These are phyloP conservation scores for Lumnitzera littorea DNA, from an alignment of 345 rosid species.

Conservation along the genomic window DNA sequence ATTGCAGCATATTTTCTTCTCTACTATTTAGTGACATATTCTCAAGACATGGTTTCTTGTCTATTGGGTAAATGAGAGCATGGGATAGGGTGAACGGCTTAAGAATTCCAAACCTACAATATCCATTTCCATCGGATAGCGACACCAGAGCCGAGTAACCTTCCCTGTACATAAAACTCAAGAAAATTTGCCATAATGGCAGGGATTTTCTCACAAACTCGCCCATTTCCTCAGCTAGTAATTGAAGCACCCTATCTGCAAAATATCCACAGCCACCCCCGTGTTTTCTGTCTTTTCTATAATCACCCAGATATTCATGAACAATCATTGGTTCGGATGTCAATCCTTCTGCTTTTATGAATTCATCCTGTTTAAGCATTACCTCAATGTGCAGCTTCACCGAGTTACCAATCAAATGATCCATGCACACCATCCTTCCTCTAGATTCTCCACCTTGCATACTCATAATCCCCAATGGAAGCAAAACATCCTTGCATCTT, in stretches of 20 bases:
- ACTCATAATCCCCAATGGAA: slow-evolving; percentile 15
- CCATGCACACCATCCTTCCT: slow-evolving; percentile 16
- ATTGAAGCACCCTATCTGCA: slow-evolving; percentile 49
- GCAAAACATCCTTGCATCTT: slow-evolving; percentile 8
- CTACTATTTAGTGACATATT: slow-evolving; percentile 5
- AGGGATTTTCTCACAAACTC: slow-evolving; percentile 30
- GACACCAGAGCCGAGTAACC: slow-evolving; percentile 60
- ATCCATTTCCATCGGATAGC: slow-evolving; percentile 37
- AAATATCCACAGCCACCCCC: slow-evolving; percentile 33
- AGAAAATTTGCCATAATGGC: slow-evolving; percentile 68
- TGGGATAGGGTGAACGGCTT: slow-evolving; percentile 72
- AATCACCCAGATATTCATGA: slow-evolving; percentile 23
- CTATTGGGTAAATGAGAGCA: slow-evolving; percentile 38
- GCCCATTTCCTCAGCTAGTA: slow-evolving; percentile 46
- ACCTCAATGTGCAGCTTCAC: slow-evolving; percentile 39
- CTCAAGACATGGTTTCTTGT: slow-evolving; percentile 17
- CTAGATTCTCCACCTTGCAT: slow-evolving; percentile 12
- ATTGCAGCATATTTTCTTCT: slow-evolving; percentile 12
- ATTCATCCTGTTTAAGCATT: slow-evolving; percentile 33
- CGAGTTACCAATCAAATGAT: slow-evolving; percentile 26
- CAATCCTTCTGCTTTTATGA: slow-evolving; percentile 22
- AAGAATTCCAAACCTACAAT: slow-evolving; percentile 44
- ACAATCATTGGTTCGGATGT: slow-evolving; percentile 41
- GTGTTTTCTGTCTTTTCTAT: slow-evolving; percentile 22
- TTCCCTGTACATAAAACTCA: slow-evolving; percentile 67